Base-by-base conservation (phyloP, 2,329 filamentous ascomycete species). In the Neurospora sp. region DNA sequence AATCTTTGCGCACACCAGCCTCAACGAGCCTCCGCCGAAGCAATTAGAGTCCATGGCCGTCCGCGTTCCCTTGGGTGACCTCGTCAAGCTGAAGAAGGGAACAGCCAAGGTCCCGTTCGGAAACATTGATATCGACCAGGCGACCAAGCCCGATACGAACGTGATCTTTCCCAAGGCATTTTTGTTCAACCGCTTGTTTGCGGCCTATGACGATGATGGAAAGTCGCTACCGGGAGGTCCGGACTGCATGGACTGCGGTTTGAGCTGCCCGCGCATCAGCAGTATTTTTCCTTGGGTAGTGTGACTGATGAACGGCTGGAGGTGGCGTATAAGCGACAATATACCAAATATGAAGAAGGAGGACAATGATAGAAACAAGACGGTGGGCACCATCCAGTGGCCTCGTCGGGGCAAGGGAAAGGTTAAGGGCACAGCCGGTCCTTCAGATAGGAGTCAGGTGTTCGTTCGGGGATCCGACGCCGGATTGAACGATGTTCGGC, bases 141-240 rank as follows among this genome's bases (percentile, higher is more conserved):
- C 39, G n/a, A 28, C 38, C 6, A 15, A 28, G 10, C 19, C 40
- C 38, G 72, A 71, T 10, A 70, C 66, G 2, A 76, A 78, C n/a
- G 74, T 80, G 33, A 76, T 80, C n/a, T 78, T 80, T 37, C 66
- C 79, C 0, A 57, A 70, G 4, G 68, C 73, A 1, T 71, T 74
- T 0, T 69, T 79, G 0, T 79, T 80, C 71, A 74, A 40, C 0
- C 73, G 70, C 23, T 70, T 79, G 1, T 78, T 80, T 68, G 69
- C 72, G 0, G 65, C 15, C 5, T 71, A 43, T 4, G 69, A 71
- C 39, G 66, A 69, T 8, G 33, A 72, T 19, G 41, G 57, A 19
- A 23, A 66, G 41, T 6, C 1, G 12, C 11, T 8, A 4, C 39
- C 66, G 66, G 38, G 67, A n/a, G 23, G 10, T 43, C 73, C 73